Base-by-base conservation (phyloP, 2,329 filamentous ascomycete genomes). In the Arthrinium phaeospermum region DNA sequence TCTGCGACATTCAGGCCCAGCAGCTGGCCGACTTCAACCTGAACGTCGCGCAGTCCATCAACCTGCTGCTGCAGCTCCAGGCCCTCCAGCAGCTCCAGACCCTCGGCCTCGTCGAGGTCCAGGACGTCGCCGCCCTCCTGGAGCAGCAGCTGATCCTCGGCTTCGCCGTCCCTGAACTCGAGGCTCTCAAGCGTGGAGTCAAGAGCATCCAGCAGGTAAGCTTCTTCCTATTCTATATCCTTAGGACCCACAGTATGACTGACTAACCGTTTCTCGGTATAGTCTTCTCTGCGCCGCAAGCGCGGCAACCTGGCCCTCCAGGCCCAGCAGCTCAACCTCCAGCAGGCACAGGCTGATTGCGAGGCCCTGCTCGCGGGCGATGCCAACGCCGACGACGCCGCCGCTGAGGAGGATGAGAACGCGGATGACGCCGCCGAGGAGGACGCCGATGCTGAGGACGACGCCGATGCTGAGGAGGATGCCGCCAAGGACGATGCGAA, bases 31-130 rank as follows among this genome's bases (percentile, higher is more conserved):
- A 64, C 57, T 64, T 64, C 57, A 71, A 71, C 24, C 74, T 80
- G 22, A 72, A 74, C n/a, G n/a, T 79, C 24, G 61, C 47, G 49
- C 74, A 76, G 72, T 72, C 79, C 73, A 74, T 79, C 45, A 76
- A 80, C 72, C 75, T 80, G 7, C 73, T 80, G 30, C 75, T 77
- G 49, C 78, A 79, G 47, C 77, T 80, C 24, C 78, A 80, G 70
- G 77, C 79, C 27, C 72, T 79, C 24, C 71, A 73, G 13, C 78
- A 80, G 49, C 76, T 79, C 45, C 74, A 78, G 71, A 71, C 73
- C 22, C 77, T 80, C 37, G 78, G 77, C 19, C 61, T 78, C 37
- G 73, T 80, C 73, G 34, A 41, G 57, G 34, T 41, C 34, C 57
- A 64, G 10, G 57, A 64, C 19, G 57, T 64, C 8, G 57, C 57